Evolutionary conservation across 2,329 filamentous ascomycete species (phyloP), one percentile per base, ranked within the genome.

Genomic region (Trichoderma aggressivum): DNA sequence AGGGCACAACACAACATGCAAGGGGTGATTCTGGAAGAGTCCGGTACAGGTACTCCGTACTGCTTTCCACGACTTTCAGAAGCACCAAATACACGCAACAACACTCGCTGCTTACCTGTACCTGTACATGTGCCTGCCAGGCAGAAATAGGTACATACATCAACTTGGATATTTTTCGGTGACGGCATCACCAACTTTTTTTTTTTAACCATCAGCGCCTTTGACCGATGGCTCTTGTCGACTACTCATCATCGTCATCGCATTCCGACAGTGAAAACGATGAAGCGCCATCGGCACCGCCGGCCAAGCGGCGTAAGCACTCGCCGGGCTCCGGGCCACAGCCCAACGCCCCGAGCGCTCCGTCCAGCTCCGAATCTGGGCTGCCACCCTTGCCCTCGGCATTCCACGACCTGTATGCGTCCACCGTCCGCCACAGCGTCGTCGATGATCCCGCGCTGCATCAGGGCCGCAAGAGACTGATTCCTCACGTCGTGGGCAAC

Each of bases 361-460:
- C 56, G 61, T 59, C 30, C 55, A 60, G 39, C 26, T 26, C 64
- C 4, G 70, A 70, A 47, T 74, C 79, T 5, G 76, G 74, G 7
- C 81, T 94, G 43, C 94, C 93, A 34, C 92, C 94, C 10, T 86
- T 98, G 26, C 95, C 94, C 10, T 81, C 89, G 14, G 84, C 88
- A 70, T 98, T 99, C 80, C 92, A 94, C 80, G 92, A 98, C 80
- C 86, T 98, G 69, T 98, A 99, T 81, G 92, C 94, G 32, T 91
- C 92, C 12, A 92, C 90, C 53, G 90, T 92, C 65, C 90, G 95
- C 73, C 85, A 92, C 73, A 93, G 92, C 80, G 91, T 91, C 53
- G 86, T 85, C 75, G 96, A 98, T 81, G 92, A 97, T 78, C 94
- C 95, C 1, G 86, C 86, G 72, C 85, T 98, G 71, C 96, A 99